Evolutionary conservation across 164 flowering plant species (phyloP), one percentile per base, ranked within the genome.

Genomic region (Stephania yunnanensis): DNA sequence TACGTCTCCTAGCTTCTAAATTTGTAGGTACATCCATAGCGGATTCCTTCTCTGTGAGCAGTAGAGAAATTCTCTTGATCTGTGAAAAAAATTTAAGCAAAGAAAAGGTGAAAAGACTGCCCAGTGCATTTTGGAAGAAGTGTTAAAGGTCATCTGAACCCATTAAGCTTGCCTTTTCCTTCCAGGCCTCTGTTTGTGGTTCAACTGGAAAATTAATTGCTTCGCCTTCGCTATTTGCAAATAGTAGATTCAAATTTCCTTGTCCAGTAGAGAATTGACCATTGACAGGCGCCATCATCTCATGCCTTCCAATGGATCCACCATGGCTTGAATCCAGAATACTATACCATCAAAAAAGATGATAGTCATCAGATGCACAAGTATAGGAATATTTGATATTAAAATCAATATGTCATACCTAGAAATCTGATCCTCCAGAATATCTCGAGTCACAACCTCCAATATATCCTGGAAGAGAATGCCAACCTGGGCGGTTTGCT

Each of bases 1-100:
- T 90, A 2, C 99, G 91, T 82, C 99, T 89, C 79, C 96, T 85
- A 68, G 99, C 99, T 84, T 95, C 98, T 73, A 93, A 79, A 80
- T 95, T 95, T 65, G 97, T 85, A 46, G 99, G 99, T 45, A 95
- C 99, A 83, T 93, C 99, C 99, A 95, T 91, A 1, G 99, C 99
- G 79, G 99, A 95, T 75, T 95, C 99, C 86, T 92, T 95, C 29
- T 91, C 92, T 2, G 98, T 93, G 66, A 95, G 96, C 84, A 95
- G 78, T 13, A 95, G 83, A 82, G 81, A 83, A 74, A 92, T 86
- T 79, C 98, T 85, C 44, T 90, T 91, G 77, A 93, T 92, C 99
- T 95, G 91, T 48, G 75, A n/a, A 71, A 75, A 30, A 30, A 11
- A 12, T 11, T 11, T 44, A 10, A 9, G 30, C 22, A 22, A 0